Evolutionary conservation across 1,139 yeast species (phyloP), one percentile per base, ranked within the genome.

Genomic region (Neolecta irregularis): DNA sequence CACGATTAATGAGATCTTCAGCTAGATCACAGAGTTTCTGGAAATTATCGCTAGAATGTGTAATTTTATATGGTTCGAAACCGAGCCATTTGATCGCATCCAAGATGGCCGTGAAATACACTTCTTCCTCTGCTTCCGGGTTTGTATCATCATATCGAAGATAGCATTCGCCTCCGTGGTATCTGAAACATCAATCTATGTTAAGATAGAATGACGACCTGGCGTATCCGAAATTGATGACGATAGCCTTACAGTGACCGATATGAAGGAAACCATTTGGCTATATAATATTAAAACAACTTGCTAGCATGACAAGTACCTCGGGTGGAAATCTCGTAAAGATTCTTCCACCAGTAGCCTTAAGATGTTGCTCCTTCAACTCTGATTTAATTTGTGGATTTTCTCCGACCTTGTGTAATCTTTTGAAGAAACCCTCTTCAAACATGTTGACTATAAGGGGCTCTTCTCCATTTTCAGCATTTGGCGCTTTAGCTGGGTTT

Each of bases 281-380:
- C 25, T 33, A 26, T 5, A 24, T 3, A 25, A 1, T 5, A 17
- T 13, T 23, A 15, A 12, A 24, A 5, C 11, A 8, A 28, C 32
- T n/a, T 20, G 21, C 11, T 6, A 29, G 11, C 9, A 12, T 25
- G 20, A 29, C 11, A 29, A 26, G 24, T 11, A 18, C 32, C 60
- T 88, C 98, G 5, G 98, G 98, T 23, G 99, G 99, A 63, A 88
- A 88, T 54, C 99, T 72, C 1, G 98, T 91, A 50, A 68, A 74
- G 15, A 88, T 96, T 49, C 69, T 65, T 31, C 95, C 93, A 23
- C 69, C 65, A 26, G 93, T 81, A 44, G 70, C 71, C 38, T 66
- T 69, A 48, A 81, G 64, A 55, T 88, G 98, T 44, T 70, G 76
- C 46, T 66, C 65, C 76, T 80, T 74, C 37, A 79, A 64, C 52